Base-by-base conservation (phyloP, 257 asterid genomes). In the Salvia splendens region DNA sequence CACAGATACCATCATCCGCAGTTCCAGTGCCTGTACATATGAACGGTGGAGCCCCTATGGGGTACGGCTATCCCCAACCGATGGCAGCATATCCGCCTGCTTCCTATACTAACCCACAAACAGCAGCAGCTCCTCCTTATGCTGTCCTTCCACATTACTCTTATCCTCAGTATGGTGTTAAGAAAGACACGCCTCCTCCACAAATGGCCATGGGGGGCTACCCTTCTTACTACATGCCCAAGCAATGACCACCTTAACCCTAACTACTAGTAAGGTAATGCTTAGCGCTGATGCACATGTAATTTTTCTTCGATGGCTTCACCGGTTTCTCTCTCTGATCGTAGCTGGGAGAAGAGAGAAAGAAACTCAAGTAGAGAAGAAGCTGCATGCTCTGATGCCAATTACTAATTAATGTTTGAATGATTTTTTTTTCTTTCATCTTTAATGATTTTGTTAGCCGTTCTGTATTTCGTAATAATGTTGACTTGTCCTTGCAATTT, bases 221-320 rank as follows among this genome's bases (percentile, higher is more conserved):
- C 69, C 89, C 91, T 4, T 89, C 91, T 5, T 89, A 85, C 67
- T 84, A 85, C 83, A 75, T 80, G 88, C 85, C 88, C n/a, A 87
- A 82, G 72, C 86, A 82, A 77, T 86, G 71, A 70, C 47, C 59
- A 70, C 40, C 12, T 33, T 40, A 53, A 47, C 50, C 49, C 28
- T 36, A 17, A 6, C 63, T 14, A 47, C 6, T 16, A 33, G 43
- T 48, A 6, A 9, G 63, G 74, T 56, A 1, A 73, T 49, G 65
- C 40, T 43, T 48, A 24, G 55, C 20, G 30, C 30, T 0, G 2
- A 0, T 24, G 30, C 30, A 24, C 30, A 3, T 24, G 30, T 24
- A 24, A 24, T 24, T 24, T 24, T 24, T 24, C 30, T 24, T 24
- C 30, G 2, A 24, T 24, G 30, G 30, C 30, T 58, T 63, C 6